These are phyloP conservation scores for Metschnikowia matae DNA, from an alignment of 805 yeast genomes.

Conservation along the genomic window DNA sequence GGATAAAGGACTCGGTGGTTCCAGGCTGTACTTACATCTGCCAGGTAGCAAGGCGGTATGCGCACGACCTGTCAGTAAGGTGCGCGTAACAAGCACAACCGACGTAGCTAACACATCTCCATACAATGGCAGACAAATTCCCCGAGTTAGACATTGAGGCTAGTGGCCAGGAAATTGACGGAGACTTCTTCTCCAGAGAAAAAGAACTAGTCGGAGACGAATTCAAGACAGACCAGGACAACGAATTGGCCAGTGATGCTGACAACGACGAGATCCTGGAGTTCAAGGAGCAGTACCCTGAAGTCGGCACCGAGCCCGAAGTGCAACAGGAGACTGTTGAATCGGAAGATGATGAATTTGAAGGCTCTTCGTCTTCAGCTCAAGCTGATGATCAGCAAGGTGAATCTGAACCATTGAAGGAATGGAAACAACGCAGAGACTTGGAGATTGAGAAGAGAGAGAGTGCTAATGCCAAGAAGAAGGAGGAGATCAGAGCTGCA, in stretches of 20 bases:
- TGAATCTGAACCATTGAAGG: conserved; percentile 50
- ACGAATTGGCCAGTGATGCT: conserved; percentile 39
- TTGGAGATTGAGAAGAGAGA: conserved; percentile 80
- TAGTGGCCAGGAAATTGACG: conserved; percentile 33
- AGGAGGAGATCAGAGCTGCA: conserved; percentile 61
- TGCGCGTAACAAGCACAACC: not conserved
- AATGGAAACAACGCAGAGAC: conserved; percentile 81
- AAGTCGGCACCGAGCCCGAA: conserved; percentile 32
- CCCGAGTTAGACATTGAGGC: conserved; percentile 51
- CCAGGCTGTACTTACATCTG: too few species aligned
- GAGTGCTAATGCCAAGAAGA: conserved; percentile 58
- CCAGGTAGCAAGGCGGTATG: not conserved
- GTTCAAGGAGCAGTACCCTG: conserved; percentile 64
- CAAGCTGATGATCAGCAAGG: conserved; percentile 21
- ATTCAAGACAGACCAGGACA: conserved; percentile 62
- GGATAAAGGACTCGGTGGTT: too few species aligned
- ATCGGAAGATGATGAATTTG: conserved; percentile 19
- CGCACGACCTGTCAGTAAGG: not conserved
- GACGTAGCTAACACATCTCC: not conserved
- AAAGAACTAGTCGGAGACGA: conserved; percentile 66
- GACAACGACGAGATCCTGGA: conserved; percentile 45
- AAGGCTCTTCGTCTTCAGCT: conserved; percentile 23
- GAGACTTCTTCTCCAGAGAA: conserved; percentile 67
- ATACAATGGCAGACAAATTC: conserved; percentile 65
- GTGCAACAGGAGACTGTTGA: conserved; percentile 34